Percentiles rank a stretch among this genome's conserved stretches.
phyloP scores from a whole-genome alignment of 257 asterid species.

The Nicotiana attenuata region DNA sequence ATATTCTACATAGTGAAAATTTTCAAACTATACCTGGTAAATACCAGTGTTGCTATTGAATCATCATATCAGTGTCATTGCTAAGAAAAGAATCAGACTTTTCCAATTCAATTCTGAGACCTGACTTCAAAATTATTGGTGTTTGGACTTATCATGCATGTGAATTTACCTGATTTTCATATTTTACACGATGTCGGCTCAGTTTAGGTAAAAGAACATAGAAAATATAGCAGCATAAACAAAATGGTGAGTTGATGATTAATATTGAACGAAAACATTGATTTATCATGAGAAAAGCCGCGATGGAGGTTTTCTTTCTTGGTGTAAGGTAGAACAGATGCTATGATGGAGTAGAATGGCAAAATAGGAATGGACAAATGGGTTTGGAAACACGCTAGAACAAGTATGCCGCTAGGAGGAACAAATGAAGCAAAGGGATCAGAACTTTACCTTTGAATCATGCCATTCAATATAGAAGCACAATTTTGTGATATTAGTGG shows the following conservation, averaged over 20 bases:
- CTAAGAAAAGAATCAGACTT: background rate
- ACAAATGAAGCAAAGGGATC: background rate
- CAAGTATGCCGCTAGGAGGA: background rate
- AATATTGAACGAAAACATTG: background rate
- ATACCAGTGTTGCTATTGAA: no score
- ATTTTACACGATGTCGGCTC: background rate
- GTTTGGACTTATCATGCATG: background rate
- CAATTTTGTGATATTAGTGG: background rate
- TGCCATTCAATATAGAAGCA: background rate
- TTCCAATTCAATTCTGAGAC: background rate
- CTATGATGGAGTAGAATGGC: background rate
- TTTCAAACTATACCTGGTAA: no score
- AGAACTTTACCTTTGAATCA: background rate
- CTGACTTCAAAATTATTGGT: background rate
- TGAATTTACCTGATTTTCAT: background rate
- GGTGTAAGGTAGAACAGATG: background rate
- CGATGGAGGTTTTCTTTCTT: background rate
- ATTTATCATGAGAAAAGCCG: background rate
- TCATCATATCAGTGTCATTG: background rate
- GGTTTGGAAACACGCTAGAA: background rate
- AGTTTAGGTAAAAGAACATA: background rate
- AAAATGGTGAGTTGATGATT: background rate
- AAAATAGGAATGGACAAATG: no score
- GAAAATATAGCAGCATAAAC: background rate
- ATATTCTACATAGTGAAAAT: no score